Base-by-base conservation (phyloP, 2,329 filamentous ascomycete genomes). In the Aspergillus proliferans region DNA sequence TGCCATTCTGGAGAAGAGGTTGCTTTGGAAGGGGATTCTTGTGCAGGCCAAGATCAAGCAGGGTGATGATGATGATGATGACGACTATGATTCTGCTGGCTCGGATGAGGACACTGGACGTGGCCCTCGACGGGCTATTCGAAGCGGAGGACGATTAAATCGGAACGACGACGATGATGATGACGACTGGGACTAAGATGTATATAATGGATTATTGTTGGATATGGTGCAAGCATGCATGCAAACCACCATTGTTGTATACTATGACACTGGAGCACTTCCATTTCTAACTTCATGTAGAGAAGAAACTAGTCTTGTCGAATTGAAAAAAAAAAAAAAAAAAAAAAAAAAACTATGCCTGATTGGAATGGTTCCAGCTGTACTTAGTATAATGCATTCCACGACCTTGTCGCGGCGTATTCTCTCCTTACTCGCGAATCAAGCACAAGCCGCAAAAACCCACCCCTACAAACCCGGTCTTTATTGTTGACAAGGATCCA, bases 21-120 rank as follows among this genome's bases (percentile, higher is more conserved):
- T 76, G 43, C 52, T 75, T 10, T 58, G 43, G 19, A 68, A 64
- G 51, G 67, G 69, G 15, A 63, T 76, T 5, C 52, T 76, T 49
- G 53, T 59, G 7, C 61, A 65, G 52, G 59, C 57, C 21, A 70
- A 67, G 48, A 53, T 73, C 36, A 55, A 50, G 43, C 49, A 48
- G 39, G 55, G 50, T 7, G 53, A 51, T 22, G 57, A 60, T 45
- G 59, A 54, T 26, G 58, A 63, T 26, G 60, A 58, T 10, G 62
- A 43, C 47, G 56, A 47, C 5, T 59, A 30, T 30, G 58, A 55
- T 4, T 59, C 55, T 47, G 66, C 59, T 22, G 58, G 53, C 47
- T 59, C 63, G 21, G 51, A 47, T 6, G 48, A 48, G 46, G 42
- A 52, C 48, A 48, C 22, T 30, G 57, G 52, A 45, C 50, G 50